A percentile compares a stretch with the other conserved stretches of the same genome.
These are phyloP conservation scores for Phlebiopsis flavidoalba DNA, from an alignment of 768 basidiomycete species.

Conservation along the genomic window DNA sequence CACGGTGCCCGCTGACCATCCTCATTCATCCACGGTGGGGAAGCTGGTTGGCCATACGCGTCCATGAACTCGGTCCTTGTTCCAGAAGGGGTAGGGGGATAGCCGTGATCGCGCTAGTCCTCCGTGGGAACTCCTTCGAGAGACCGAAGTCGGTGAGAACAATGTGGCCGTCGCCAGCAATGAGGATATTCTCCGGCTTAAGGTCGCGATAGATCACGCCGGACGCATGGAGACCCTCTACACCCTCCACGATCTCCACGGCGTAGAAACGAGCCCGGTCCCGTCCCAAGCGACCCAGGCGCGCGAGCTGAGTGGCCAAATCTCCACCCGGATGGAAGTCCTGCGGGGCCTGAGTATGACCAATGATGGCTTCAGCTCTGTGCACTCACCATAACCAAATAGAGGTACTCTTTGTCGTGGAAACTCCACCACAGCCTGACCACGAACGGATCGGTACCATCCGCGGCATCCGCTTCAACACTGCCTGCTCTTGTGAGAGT, in stretches of 20 bases:
- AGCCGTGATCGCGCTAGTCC: conserved; percentile 37
- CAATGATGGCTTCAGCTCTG: background rate
- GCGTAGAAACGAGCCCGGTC: conserved; percentile 96
- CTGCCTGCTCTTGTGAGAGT: conserved; percentile 95
- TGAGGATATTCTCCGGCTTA: conserved; percentile 95
- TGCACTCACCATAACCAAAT: conserved; percentile 81
- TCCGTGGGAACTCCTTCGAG: conserved; percentile 83
- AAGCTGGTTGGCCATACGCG: conserved; percentile 20
- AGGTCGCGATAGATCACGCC: conserved; percentile 98
- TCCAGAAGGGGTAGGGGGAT: conserved; percentile 57
- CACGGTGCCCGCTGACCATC: conserved; percentile 59
- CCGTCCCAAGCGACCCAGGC: conserved; percentile 90
- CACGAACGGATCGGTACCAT: conserved; percentile 87
- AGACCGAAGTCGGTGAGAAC: conserved; percentile 97
- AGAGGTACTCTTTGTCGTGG: conserved; percentile 95
- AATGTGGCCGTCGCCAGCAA: conserved; percentile 91
- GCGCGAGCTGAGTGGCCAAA: conserved; percentile 93
- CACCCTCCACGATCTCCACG: conserved; percentile 94
- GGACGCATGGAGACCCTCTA: conserved; percentile 88
- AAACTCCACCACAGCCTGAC: conserved; percentile 97
- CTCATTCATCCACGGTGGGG: conserved; percentile 77
- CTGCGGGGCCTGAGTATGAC: conserved; percentile 27
- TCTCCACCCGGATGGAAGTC: conserved; percentile 97
- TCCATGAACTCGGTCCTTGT: conserved; percentile 14
- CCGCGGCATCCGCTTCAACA: conserved; percentile 90